A percentile compares a stretch with the other conserved stretches of the same genome.
phyloP scores from a whole-genome alignment of 2,329 filamentous ascomycete species.

The Tolypocladium ophioglossoides region DNA sequence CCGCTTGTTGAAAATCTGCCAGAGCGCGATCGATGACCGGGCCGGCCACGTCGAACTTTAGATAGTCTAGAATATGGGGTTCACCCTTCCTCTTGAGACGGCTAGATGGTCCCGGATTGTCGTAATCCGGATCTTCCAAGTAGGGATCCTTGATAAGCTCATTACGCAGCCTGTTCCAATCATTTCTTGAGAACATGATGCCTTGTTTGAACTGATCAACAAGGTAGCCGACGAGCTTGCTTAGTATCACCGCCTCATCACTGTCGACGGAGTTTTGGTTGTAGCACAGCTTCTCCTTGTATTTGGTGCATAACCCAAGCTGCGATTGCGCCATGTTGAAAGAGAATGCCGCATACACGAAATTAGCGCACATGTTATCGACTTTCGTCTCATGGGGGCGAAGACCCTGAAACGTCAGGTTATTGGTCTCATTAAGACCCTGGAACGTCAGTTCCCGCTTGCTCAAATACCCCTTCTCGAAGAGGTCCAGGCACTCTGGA shows the following conservation, averaged over 20 bases:
- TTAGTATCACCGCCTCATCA: constrained; percentile 34
- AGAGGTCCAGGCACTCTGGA: constrained; percentile 27
- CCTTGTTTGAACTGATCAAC: constrained; percentile 50
- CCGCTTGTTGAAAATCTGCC: constrained; percentile 15
- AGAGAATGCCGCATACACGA: constrained; percentile 41
- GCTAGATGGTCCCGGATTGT: constrained; percentile 20
- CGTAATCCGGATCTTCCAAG: constrained; percentile 33
- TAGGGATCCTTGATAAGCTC: constrained; percentile 10
- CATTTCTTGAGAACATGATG: constrained; percentile 31
- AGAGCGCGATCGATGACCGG: constrained; percentile 27
- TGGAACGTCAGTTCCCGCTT: constrained; percentile 36
- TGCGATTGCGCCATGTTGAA: constrained; percentile 48
- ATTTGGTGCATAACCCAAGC: constrained; percentile 54
- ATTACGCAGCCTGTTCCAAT: constrained; percentile 28
- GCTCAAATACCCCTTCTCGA: constrained; percentile 33
- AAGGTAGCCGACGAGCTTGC: constrained; percentile 39
- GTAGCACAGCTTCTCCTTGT: constrained; percentile 55
- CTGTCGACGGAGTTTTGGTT: constrained; percentile 38
- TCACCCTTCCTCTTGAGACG: constrained; percentile 8
- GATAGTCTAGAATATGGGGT: constrained; percentile 49
- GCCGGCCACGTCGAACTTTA: constrained; percentile 45
- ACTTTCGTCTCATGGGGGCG: constrained; percentile 17
- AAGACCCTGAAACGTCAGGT: constrained; percentile 34
- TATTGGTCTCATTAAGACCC: too few species aligned
- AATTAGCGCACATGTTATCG: constrained; percentile 22